These are phyloP conservation scores for Pisolithus tinctorius DNA, from an alignment of 768 basidiomycete genomes.

Conservation along the genomic window DNA sequence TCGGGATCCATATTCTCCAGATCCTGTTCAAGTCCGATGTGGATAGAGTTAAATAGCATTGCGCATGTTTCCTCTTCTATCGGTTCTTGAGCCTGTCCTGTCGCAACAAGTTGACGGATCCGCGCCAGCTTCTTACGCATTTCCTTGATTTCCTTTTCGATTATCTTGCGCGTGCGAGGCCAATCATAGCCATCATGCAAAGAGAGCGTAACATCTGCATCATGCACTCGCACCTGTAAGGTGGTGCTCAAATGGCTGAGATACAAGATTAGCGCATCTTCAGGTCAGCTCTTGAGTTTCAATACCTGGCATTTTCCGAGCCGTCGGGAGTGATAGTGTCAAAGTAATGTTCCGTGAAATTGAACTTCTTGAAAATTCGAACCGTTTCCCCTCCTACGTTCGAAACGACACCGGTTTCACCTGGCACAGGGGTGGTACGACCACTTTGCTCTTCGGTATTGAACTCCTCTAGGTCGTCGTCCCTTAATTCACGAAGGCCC, in stretches of 20 bases:
- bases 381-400: conserved; percentile 81
- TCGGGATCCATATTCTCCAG: conserved; percentile 67
- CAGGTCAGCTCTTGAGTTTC: conserved; percentile 37
- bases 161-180: conserved; percentile 73
- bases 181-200: conserved; percentile 97
- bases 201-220: conserved; percentile 60
- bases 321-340: conserved; percentile 55
- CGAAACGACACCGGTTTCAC: conserved; percentile 43
- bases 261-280: neutral
- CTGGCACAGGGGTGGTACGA: conserved; percentile 10
- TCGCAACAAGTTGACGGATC: conserved; percentile 88
- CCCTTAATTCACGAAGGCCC: conserved; percentile 63
- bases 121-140: conserved; percentile 82
- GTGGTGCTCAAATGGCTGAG: conserved; percentile 40
- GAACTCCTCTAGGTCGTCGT: conserved; percentile 70
- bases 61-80: conserved; percentile 64
- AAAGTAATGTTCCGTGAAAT: conserved; percentile 69
- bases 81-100: conserved; percentile 80
- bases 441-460: conserved; percentile 26
- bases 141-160: conserved; percentile 83
- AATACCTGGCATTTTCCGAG: conserved; percentile 24
- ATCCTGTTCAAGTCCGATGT: conserved; percentile 83
- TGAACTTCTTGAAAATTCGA: conserved; percentile 63
- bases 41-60: conserved; percentile 88
- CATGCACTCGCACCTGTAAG: conserved; percentile 47